Percentiles rank a stretch among this genome's conserved stretches.
These are phyloP conservation scores for Chytriomyces sp. DNA, from an alignment of 192 early-diverging fungal species.

Conservation along the genomic window DNA sequence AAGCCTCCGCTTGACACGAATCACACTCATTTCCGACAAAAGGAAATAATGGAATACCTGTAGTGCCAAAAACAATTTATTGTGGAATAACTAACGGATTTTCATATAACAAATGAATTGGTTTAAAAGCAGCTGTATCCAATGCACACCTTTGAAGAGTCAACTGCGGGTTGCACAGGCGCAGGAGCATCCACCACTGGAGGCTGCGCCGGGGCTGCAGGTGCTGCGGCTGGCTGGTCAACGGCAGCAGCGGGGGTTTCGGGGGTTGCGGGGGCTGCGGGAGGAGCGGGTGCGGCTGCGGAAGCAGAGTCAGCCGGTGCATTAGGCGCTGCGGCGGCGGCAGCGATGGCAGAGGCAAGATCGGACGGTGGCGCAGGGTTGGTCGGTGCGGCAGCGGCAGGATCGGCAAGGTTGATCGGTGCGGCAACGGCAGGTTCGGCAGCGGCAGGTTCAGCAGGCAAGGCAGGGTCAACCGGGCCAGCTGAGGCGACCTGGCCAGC, in stretches of 20 bases:
- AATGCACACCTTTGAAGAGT: too few species aligned
- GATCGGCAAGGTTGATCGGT: not conserved
- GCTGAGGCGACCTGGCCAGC: not conserved
- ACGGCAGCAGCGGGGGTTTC: not conserved
- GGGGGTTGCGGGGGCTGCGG: not conserved
- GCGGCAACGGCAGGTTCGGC: not conserved
- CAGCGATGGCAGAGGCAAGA: not conserved
- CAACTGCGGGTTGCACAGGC: too few species aligned
- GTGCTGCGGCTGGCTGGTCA: not conserved
- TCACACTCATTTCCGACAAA: not conserved
- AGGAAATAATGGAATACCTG: not conserved
- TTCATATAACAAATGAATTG: not conserved
- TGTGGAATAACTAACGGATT: not conserved
- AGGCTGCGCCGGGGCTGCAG: not conserved
- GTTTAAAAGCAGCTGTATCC: not conserved
- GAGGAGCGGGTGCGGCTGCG: not conserved
- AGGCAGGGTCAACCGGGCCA: not conserved
- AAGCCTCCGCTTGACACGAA: constrained; percentile 9
- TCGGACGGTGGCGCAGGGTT: not conserved
- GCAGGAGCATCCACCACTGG: not conserved
- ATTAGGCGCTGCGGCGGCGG: not conserved
- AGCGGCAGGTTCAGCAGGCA: not conserved
- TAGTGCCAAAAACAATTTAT: not conserved
- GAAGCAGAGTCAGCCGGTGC: too few species aligned
- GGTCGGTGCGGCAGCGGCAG: not conserved